phyloP scores from a whole-genome alignment of 192 early-diverging fungal genomes.

The Backusella westeae region DNA sequence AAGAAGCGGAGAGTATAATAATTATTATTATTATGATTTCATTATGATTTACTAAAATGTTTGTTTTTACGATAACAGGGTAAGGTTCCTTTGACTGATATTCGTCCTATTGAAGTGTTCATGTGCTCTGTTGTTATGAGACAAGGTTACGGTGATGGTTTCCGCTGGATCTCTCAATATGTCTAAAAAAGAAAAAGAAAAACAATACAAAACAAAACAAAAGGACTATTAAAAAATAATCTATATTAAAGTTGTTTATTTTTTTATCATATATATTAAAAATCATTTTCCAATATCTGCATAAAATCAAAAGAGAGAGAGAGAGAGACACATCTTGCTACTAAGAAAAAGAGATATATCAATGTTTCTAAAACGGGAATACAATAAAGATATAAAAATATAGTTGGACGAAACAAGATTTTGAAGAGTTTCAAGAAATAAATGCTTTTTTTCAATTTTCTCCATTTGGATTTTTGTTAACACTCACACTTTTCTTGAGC shows the following conservation, averaged over 20 bases:
- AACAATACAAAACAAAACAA: neutral
- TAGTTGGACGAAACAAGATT: neutral
- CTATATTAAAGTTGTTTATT: neutral
- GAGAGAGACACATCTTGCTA: too few relatives aligned
- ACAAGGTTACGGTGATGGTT: slow-evolving; percentile 98
- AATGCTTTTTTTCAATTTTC: neutral
- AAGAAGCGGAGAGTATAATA: neutral
- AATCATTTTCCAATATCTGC: neutral
- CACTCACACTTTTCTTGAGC: neutral
- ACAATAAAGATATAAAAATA: neutral
- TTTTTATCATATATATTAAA: neutral
- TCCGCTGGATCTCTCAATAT: slow-evolving; percentile 88
- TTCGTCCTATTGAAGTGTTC: slow-evolving; percentile 97
- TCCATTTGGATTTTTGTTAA: neutral
- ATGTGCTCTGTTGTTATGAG: slow-evolving; percentile 99
- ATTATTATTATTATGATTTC: neutral
- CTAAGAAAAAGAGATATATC: neutral
- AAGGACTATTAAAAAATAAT: neutral
- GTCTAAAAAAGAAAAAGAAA: slow-evolving; percentile 48
- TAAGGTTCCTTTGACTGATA: slow-evolving; percentile 89
- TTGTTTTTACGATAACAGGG: slow-evolving; percentile 46
- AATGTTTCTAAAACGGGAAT: neutral
- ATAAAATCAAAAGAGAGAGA: neutral
- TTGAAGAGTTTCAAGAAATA: neutral
- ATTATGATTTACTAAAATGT: slow-evolving; percentile 6